A percentile compares a stretch with the other conserved stretches of the same genome.
phyloP scores from a whole-genome alignment of 1,284 basidiomycete genomes.

The Apiotrichum laibachii region DNA sequence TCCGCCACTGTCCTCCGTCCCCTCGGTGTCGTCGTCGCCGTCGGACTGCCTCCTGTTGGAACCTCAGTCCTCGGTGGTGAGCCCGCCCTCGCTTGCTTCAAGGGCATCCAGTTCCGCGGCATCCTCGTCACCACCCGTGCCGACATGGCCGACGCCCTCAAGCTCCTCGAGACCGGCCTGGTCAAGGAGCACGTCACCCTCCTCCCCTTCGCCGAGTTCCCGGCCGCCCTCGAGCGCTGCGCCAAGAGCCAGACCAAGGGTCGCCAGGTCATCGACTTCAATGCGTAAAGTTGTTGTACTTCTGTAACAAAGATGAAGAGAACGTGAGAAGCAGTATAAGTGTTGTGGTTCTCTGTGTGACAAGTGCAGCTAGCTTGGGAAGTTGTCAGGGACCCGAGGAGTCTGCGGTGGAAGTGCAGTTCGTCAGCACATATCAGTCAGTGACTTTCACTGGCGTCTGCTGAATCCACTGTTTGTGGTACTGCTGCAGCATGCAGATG shows the following conservation, averaged over 20 bases:
- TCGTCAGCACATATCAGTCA: too few species aligned
- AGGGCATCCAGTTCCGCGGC: conserved; percentile 48
- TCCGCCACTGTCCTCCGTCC: conserved; percentile 16
- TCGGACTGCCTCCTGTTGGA: conserved; percentile 24
- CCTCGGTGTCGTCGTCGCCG: conserved; percentile 15
- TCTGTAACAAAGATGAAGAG: too few species aligned
- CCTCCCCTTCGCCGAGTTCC: conserved; percentile 20
- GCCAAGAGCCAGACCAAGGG: conserved; percentile 15
- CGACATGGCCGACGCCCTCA: conserved; percentile 22
- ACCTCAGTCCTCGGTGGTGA: conserved; percentile 41
- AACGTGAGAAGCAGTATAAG: too few species aligned
- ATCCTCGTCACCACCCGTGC: conserved; percentile 37
- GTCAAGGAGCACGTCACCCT: conserved; percentile 23
- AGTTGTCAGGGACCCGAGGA: too few species aligned
- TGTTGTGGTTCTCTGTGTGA: too few species aligned
- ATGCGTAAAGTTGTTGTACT: neutral
- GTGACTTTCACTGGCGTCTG: too few species aligned
- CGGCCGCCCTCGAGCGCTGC: conserved; percentile 15
- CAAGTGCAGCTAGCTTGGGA: too few species aligned
- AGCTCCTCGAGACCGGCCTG: conserved; percentile 12
- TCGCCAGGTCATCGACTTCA: conserved; percentile 19
- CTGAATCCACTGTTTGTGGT: too few species aligned
- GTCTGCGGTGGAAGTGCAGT: too few species aligned
- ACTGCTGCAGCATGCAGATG: too few species aligned
- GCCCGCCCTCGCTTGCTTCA: conserved; percentile 41